Percentiles rank a stretch among this genome's conserved stretches.
Evolutionary conservation across 306 rosid genomes (phyloP).

Genomic region (Sicyos edulis): DNA sequence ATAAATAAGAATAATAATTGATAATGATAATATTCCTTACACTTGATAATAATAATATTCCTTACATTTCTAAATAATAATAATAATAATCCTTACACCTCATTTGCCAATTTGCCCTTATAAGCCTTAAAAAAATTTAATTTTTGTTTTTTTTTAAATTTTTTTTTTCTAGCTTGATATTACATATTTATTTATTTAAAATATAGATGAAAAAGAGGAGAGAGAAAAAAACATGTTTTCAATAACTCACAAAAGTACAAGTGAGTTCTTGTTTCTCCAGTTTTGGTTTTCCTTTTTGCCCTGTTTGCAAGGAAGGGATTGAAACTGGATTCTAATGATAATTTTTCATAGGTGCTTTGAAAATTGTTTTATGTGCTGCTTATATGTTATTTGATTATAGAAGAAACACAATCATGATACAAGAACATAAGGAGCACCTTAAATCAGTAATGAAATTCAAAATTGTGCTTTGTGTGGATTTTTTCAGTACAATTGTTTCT

Average conservation of each 20-base stretch:
- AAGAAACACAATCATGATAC: neutral
- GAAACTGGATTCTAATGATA: slow-evolving; percentile 5
- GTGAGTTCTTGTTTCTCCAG: slow-evolving; percentile 98
- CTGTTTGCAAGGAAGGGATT: neutral
- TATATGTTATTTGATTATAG: neutral
- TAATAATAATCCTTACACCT: too few relatives aligned
- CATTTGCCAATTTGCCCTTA: slow-evolving; percentile 20
- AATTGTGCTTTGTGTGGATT: neutral
- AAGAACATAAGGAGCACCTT: neutral
- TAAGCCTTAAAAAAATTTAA: slow-evolving; percentile 1
- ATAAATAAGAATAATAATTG: slow-evolving; percentile 1
- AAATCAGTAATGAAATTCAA: slow-evolving; percentile 11
- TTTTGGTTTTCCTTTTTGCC: slow-evolving; percentile 18
- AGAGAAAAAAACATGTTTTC: neutral
- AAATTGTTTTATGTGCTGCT: neutral
- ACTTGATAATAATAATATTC: too few relatives aligned
- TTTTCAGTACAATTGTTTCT: slow-evolving; percentile 5
- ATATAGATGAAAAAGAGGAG: neutral
- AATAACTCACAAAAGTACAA: slow-evolving; percentile 51
- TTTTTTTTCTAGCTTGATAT: slow-evolving; percentile 9
- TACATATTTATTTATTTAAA: neutral
- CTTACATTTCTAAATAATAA: too few relatives aligned
- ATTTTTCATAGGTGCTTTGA: neutral
- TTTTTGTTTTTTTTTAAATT: too few relatives aligned
- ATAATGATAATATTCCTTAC: slow-evolving; percentile 17